Conservation (phyloP, 2,329 filamentous ascomycete species). For the Colletotrichum somersetense region DNA sequence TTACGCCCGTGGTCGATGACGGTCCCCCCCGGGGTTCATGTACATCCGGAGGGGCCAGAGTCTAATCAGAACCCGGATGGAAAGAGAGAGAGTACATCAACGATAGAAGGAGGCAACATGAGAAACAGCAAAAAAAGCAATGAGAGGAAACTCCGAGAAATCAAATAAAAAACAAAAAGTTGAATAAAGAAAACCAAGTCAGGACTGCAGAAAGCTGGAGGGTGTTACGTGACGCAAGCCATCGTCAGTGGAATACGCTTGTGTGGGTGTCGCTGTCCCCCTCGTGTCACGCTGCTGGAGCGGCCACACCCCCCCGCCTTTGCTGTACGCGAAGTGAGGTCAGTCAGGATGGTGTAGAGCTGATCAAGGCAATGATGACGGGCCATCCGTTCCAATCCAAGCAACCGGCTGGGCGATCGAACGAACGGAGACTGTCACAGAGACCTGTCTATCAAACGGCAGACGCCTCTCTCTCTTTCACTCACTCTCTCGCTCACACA, state of each 20-base stretch:
- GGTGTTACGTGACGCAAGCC: constrained; percentile 39
- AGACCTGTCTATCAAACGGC: background rate
- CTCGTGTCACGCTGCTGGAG: constrained; percentile 28
- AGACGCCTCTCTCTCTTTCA: too few relatives aligned
- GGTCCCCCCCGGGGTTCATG: background rate
- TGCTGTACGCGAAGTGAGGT: constrained; percentile 5
- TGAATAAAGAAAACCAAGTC: background rate
- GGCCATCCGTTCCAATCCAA: background rate
- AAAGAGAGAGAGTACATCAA: background rate
- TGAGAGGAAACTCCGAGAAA: background rate
- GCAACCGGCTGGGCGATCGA: background rate
- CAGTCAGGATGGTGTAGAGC: constrained; percentile 8
- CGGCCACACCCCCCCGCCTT: background rate
- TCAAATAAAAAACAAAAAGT: too few relatives aligned
- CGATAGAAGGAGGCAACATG: background rate
- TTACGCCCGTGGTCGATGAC: background rate
- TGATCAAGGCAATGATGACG: constrained; percentile 12
- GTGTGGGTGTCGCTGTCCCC: constrained; percentile 26
- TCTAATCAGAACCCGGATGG: too few relatives aligned
- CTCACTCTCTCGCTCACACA: too few relatives aligned
- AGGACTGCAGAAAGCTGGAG: constrained; percentile 7
- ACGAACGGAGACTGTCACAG: background rate
- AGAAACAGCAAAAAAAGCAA: background rate
- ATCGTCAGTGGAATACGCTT: constrained; percentile 35
- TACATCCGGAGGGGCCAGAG: background rate